Conservation (phyloP, 108 stramenopile species). For the Epithemia pelagica region DNA sequence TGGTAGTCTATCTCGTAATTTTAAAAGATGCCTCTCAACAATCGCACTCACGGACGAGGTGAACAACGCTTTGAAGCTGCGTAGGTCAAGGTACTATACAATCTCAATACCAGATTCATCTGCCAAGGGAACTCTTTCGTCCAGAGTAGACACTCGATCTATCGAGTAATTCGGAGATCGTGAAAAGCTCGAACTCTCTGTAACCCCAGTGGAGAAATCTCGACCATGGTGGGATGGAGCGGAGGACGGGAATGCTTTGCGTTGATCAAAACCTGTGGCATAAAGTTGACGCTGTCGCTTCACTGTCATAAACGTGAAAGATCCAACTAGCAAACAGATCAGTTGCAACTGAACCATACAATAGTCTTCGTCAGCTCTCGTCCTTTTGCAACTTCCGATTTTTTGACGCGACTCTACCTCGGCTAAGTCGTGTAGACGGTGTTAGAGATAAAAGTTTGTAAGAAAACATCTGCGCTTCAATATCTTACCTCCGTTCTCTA, state of each 20-base stretch:
- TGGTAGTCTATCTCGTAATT: too few species aligned
- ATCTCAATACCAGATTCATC: not conserved
- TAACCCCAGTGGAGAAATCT: not conserved
- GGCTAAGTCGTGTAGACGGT: too few species aligned
- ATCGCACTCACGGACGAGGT: too few species aligned
- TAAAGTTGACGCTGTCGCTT: not conserved
- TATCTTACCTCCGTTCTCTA: not conserved
- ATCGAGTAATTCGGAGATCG: not conserved
- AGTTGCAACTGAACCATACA: slow-evolving; percentile 10
- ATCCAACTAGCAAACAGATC: slow-evolving; percentile 10
- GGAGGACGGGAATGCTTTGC: not conserved
- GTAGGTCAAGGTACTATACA: not conserved
- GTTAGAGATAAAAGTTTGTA: too few species aligned
- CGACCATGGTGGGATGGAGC: not conserved
- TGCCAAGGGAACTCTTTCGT: not conserved
- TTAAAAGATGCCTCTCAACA: too few species aligned
- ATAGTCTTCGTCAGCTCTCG: slow-evolving; percentile 13
- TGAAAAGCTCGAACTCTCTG: not conserved
- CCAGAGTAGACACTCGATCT: not conserved
- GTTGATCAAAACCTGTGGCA: slow-evolving; percentile 10
- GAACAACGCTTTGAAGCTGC: too few species aligned
- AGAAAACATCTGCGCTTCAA: too few species aligned
- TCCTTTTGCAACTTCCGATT: slow-evolving; percentile 4
- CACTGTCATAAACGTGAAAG: not conserved
- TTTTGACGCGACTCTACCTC: not conserved